A percentile compares a stretch with the other conserved stretches of the same genome.
Conservation (phyloP, 495 filamentous ascomycete species). For the Aspergillus olivimuriae region DNA sequence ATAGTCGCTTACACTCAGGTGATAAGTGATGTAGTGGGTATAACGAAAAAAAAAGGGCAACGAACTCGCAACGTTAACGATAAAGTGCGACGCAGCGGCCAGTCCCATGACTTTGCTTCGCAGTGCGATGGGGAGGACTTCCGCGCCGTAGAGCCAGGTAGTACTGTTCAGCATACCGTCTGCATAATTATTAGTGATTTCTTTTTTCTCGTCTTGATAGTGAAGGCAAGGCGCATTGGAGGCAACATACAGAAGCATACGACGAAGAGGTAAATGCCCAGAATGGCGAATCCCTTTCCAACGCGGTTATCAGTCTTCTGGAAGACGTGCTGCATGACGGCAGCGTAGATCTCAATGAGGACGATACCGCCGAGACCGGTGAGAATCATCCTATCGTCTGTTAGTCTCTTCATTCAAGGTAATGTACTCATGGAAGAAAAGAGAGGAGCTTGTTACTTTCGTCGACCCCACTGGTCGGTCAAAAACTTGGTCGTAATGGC, state of each 20-base stretch:
- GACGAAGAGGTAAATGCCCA: constrained; percentile 55
- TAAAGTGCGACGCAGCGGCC: constrained; percentile 50
- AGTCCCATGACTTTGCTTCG: constrained; percentile 56
- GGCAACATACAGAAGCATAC: constrained; percentile 44
- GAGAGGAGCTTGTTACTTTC: constrained; percentile 34
- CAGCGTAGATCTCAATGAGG: constrained; percentile 51
- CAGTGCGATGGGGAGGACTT: constrained; percentile 50
- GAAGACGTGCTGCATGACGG: constrained; percentile 52
- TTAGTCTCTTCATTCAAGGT: constrained; percentile 3
- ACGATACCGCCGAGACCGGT: constrained; percentile 44
- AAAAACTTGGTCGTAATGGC: constrained; percentile 45
- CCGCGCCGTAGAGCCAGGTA: constrained; percentile 56
- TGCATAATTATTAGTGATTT: constrained; percentile 10
- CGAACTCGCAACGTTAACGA: constrained; percentile 50
- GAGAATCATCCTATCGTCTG: constrained; percentile 41
- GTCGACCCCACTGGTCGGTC: constrained; percentile 55
- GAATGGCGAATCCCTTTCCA: constrained; percentile 55
- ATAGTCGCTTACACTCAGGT: no score
- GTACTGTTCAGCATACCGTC: constrained; percentile 55
- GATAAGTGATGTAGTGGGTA: no score
- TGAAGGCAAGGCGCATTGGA: background rate
- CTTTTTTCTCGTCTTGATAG: background rate
- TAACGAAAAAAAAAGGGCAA: no score
- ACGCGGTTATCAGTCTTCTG: constrained; percentile 47
- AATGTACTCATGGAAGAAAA: background rate